These are phyloP conservation scores for Colletotrichum phormii DNA, from an alignment of 2,329 filamentous ascomycete genomes.

Conservation along the genomic window DNA sequence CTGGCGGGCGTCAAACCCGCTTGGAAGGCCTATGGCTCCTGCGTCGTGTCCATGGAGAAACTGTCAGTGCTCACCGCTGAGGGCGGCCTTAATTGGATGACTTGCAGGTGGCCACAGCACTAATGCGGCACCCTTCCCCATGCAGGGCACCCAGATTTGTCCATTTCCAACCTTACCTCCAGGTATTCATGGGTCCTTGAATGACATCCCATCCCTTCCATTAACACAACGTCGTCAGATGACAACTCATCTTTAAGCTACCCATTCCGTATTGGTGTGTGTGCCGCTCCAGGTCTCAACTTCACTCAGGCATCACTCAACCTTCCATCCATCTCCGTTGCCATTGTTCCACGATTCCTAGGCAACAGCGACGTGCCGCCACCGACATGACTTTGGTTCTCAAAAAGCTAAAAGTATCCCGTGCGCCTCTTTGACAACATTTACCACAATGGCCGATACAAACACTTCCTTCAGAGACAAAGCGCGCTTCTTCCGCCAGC, in stretches of 20 bases:
- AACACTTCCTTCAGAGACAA: conserved; percentile 53
- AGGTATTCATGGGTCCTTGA: conserved; percentile 5
- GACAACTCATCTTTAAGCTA: conserved; percentile 1
- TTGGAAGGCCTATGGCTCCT: background rate
- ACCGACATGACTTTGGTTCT: conserved; percentile 24
- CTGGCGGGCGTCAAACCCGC: background rate
- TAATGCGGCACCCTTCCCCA: conserved; percentile 27
- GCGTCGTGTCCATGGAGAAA: background rate
- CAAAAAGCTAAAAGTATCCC: conserved; percentile 1
- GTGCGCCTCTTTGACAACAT: conserved; percentile 2
- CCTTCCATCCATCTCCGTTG: background rate
- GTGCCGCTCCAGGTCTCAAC: background rate
- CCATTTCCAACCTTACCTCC: conserved; percentile 2
- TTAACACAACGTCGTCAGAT: conserved; percentile 15
- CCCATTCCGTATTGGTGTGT: background rate
- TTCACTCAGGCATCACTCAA: background rate
- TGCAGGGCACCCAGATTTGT: conserved; percentile 1
- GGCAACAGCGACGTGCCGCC: conserved; percentile 2
- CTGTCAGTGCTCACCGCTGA: conserved; percentile 34
- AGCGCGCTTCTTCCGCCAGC: conserved; percentile 56
- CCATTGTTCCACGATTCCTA: background rate
- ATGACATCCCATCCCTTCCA: conserved; percentile 26
- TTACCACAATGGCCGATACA: conserved; percentile 38
- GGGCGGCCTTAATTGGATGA: conserved; percentile 23
- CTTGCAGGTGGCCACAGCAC: conserved; percentile 27